Conservation (phyloP, 306 rosid species). For the Chamaecrista fasciculata region DNA sequence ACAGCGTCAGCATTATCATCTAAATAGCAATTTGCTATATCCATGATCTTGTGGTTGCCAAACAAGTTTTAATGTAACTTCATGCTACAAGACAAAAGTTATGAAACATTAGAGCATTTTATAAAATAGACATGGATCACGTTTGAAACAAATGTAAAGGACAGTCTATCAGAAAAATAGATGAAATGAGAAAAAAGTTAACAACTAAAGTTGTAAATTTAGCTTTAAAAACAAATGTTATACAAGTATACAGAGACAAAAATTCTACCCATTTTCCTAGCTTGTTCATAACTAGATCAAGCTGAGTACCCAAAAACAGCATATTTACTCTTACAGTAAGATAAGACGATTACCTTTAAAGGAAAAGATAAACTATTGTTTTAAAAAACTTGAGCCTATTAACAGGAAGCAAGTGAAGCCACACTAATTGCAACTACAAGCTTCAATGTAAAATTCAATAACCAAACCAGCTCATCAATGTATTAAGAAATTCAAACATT, state of each 20-base stretch:
- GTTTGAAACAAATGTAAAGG: neutral
- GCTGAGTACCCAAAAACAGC: neutral
- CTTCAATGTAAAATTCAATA: too few relatives aligned
- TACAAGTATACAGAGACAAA: neutral
- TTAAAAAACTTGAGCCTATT: too few relatives aligned
- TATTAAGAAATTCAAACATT: too few relatives aligned
- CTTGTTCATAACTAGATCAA: neutral
- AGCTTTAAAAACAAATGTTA: too few relatives aligned
- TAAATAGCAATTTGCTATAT: conserved; percentile 64
- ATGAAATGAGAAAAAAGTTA: neutral
- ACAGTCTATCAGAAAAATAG: neutral
- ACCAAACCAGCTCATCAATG: too few relatives aligned
- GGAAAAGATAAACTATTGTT: neutral
- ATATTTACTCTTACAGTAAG: neutral
- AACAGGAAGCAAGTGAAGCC: too few relatives aligned
- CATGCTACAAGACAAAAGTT: neutral
- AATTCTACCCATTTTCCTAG: neutral
- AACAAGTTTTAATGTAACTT: neutral
- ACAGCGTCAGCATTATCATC: conserved; percentile 91
- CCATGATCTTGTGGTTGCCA: conserved; percentile 44
- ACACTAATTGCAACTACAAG: too few relatives aligned
- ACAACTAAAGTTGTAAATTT: too few relatives aligned
- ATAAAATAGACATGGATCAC: conserved; percentile 32
- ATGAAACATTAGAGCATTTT: conserved; percentile 21
- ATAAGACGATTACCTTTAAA: neutral